These are phyloP conservation scores for Anthracocystis panici-leucophaei DNA, from an alignment of 1,284 basidiomycete species.

Conservation along the genomic window DNA sequence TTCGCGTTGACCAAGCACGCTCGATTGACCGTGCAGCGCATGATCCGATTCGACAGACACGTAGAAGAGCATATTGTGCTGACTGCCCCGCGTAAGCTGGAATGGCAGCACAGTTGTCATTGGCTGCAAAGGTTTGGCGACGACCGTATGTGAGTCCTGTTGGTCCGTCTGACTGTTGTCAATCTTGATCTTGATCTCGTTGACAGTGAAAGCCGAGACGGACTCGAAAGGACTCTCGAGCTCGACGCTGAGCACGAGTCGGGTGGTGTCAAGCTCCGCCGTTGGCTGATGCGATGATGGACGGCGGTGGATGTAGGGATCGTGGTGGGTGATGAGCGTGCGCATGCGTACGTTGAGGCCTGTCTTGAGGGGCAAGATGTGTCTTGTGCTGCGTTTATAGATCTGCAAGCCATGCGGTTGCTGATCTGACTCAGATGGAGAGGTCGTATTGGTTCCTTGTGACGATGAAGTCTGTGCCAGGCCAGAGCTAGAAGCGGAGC, in stretches of 20 bases:
- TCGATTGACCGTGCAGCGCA: not conserved
- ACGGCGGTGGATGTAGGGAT: constrained; percentile 15
- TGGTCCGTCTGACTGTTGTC: not conserved
- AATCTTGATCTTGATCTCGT: constrained; percentile 36
- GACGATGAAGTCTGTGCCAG: not conserved
- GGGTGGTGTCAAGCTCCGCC: constrained; percentile 18
- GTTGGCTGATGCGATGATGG: not conserved
- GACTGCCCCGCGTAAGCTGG: constrained; percentile 30
- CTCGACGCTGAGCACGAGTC: constrained; percentile 52
- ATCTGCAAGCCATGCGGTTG: constrained; percentile 20
- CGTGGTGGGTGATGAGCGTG: constrained; percentile 36
- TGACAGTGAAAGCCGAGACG: constrained; percentile 24
- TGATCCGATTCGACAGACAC: constrained; percentile 19
- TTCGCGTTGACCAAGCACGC: not conserved
- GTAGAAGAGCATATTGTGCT: constrained; percentile 50
- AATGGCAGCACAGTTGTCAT: constrained; percentile 22
- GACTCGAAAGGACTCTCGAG: constrained; percentile 48
- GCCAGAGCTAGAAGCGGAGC: not conserved
- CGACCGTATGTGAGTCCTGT: constrained; percentile 3
- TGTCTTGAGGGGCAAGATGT: constrained; percentile 34
- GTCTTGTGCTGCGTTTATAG: constrained; percentile 46
- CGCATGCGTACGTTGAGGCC: constrained; percentile 56
- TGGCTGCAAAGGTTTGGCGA: constrained; percentile 21
- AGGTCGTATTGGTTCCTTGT: not conserved
- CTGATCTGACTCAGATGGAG: not conserved